Evolutionary conservation across 1,139 yeast species (phyloP), one percentile per base, ranked within the genome.

Genomic region (Scheffersomyces stambukii): DNA sequence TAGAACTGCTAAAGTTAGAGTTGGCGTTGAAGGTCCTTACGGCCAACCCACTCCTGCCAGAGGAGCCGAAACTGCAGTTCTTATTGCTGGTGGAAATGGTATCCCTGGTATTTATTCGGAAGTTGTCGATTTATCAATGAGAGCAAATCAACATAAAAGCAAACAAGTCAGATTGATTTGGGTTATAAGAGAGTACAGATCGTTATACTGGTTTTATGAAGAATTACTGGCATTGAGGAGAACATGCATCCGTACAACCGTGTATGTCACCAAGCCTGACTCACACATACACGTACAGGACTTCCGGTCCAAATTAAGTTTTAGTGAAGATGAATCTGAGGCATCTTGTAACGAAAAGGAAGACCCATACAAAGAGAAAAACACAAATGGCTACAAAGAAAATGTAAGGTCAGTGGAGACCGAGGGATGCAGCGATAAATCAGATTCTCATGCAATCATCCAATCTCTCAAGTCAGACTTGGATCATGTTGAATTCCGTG

Each of bases 41-140:
- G 69, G 70, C 3, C 59, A 51, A 26, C 32, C 59, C 5, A 45
- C 54, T 6, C 46, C 56, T 3, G 60, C 60, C 12, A 47, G 46
- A 22, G 45, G 43, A 24, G 54, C 52, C 24, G 57, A 60, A 22
- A 46, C 52, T n/a, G 60, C 64, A 6, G 57, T 60, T 1, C 57
- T 53, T 27, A 37, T 63, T 25, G 67, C 70, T 13, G 69, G 70
- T 8, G 70, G 70, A 23, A 60, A 56, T 38, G 70, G 70, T 33
- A 60, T 64, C 24, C 68, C 70, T 2, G 69, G 76, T 11, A 56
- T 64, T 16, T 60, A 51, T 36, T 56, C 65, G 3, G 71, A 65
- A 38, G 63, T 54, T 4, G 35, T 41, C 14, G 57, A 57, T 25
- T 40, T 54, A 37, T 50, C 50, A 55, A 34, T 57, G 60, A 18